phyloP scores from a whole-genome alignment of 176 grass and related monocot species.

The Neostapfia colusana region DNA sequence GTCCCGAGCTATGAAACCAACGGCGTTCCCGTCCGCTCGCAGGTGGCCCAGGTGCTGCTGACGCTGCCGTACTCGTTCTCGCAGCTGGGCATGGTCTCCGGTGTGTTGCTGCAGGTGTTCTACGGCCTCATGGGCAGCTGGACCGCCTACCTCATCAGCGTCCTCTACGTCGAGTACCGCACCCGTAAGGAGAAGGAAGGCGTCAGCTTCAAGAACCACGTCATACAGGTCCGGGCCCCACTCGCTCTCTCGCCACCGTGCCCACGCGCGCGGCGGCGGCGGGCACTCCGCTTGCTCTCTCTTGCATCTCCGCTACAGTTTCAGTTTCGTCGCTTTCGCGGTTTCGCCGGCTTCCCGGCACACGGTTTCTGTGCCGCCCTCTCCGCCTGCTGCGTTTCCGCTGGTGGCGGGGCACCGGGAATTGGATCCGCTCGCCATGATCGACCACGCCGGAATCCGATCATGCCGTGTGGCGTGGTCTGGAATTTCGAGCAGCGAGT shows the following conservation, averaged over 20 bases:
- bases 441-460: not conserved
- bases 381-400: not conserved
- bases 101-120: conserved; percentile 55
- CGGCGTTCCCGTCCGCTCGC: not conserved
- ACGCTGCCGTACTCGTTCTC: conserved; percentile 67
- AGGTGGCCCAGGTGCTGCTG: conserved; percentile 67
- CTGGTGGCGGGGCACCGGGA: not conserved
- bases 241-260: too few species aligned
- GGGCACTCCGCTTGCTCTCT: not conserved
- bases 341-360: not conserved
- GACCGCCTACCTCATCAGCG: conserved; percentile 80
- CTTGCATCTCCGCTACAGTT: not conserved
- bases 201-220: conserved; percentile 68
- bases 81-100: conserved; percentile 55
- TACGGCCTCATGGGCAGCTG: conserved; percentile 75
- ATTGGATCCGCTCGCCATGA: conserved; percentile 23
- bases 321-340: not conserved
- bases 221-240: conserved; percentile 53
- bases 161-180: conserved; percentile 78
- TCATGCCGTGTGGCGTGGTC: conserved; percentile 1
- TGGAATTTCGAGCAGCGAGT: conserved; percentile 2
- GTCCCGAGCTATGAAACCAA: not conserved
- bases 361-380: not conserved
- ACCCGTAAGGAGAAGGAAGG: conserved; percentile 63
- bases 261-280: too few species aligned